phyloP scores from a whole-genome alignment of 129 eudicot species.

The Erigeron canadensis region DNA sequence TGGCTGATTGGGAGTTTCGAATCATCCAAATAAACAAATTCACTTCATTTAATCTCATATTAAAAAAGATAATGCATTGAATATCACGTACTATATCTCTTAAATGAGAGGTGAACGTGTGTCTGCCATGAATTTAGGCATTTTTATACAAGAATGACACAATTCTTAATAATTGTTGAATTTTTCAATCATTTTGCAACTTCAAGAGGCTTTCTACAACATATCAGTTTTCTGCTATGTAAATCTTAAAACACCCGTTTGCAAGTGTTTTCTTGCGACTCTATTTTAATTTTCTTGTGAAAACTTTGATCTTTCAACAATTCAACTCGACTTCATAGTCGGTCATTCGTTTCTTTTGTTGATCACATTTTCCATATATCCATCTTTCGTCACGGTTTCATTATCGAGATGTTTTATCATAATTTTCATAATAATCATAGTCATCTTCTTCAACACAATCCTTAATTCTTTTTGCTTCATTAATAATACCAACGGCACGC shows the following conservation, averaged over 20 bases:
- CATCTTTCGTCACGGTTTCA: constrained; percentile 19
- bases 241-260: constrained; percentile 47
- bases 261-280: constrained; percentile 35
- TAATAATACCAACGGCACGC: constrained; percentile 65
- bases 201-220: constrained; percentile 32
- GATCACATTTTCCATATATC: constrained; percentile 10
- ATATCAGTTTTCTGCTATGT: constrained; percentile 6
- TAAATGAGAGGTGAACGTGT: not conserved
- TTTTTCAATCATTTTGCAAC: constrained; percentile 1
- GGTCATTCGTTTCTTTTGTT: constrained; percentile 35
- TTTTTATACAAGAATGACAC: constrained; percentile 23
- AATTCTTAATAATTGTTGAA: not conserved
- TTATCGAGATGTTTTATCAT: not conserved
- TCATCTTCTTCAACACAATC: constrained; percentile 33
- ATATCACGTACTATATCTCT: constrained; percentile 14
- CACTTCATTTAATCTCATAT: not conserved
- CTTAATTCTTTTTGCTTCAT: constrained; percentile 56
- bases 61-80: not conserved
- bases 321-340: constrained; percentile 34
- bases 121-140: constrained; percentile 24
- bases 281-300: constrained; percentile 32
- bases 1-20: too few relatives aligned
- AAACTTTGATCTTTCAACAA: constrained; percentile 36
- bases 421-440: constrained; percentile 1
- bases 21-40: not conserved